A percentile compares a stretch with the other conserved stretches of the same genome.
Conservation (phyloP, 352 stramenopile genomes). For the Pythium periplocum region DNA sequence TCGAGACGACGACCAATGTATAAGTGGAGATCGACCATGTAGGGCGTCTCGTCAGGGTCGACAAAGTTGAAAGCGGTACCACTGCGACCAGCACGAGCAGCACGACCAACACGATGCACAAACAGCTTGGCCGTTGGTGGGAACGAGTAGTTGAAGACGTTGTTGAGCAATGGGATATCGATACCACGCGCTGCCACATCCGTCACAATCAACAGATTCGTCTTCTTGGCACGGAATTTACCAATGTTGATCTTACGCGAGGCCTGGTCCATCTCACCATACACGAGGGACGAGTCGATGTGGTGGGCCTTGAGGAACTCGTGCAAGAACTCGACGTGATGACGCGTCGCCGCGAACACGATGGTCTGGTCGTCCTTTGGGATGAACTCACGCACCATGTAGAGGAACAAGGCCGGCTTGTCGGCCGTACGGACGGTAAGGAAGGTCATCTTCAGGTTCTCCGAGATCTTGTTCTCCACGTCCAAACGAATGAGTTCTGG, state of each 20-base stretch:
- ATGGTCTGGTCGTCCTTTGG: conserved; percentile 92
- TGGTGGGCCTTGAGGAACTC: conserved; percentile 83
- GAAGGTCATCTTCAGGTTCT: conserved; percentile 97
- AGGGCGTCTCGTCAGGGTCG: conserved; percentile 97
- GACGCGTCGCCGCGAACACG: conserved; percentile 97
- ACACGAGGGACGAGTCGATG: conserved; percentile 87
- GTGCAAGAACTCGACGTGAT: conserved; percentile 99
- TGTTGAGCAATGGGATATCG: conserved; percentile 95
- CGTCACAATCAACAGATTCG: conserved; percentile 91
- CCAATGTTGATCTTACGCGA: conserved; percentile 88
- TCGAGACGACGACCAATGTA: conserved; percentile 91
- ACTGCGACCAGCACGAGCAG: conserved; percentile 92
- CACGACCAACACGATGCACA: conserved; percentile 95
- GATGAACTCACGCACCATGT: conserved; percentile 95
- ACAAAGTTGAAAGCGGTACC: conserved; percentile 96
- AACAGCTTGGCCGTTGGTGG: conserved; percentile 92
- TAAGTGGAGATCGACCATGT: conserved; percentile 98
- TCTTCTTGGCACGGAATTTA: conserved; percentile 89
- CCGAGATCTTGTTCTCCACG: conserved; percentile 97
- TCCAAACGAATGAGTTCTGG: conserved; percentile 97
- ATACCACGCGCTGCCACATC: conserved; percentile 94
- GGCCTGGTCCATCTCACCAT: conserved; percentile 93
- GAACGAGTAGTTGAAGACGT: conserved; percentile 96
- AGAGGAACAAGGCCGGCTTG: conserved; percentile 95
- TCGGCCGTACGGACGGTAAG: conserved; percentile 94